These are phyloP conservation scores for Paraphoma chrysanthemicola DNA, from an alignment of 2,329 filamentous ascomycete genomes.

Conservation along the genomic window DNA sequence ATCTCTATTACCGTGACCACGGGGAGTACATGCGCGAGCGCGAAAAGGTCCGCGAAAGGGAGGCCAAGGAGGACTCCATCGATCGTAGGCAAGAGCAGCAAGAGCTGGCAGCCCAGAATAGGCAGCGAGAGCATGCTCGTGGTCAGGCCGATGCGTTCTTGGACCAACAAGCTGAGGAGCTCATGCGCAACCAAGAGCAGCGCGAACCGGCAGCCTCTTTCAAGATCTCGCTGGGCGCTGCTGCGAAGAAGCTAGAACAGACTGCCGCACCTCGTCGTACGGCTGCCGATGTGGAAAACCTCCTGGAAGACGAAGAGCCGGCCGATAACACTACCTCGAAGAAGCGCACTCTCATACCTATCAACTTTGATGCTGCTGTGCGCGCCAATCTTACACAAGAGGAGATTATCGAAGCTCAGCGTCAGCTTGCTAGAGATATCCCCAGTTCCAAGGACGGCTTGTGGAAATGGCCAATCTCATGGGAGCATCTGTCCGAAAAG, in stretches of 20 bases:
- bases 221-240: conserved; percentile 88
- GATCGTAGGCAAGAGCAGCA: conserved; percentile 81
- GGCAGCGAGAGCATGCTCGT: conserved; percentile 77
- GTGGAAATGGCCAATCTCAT: conserved; percentile 92
- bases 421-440: conserved; percentile 86
- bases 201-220: conserved; percentile 73
- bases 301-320: conserved; percentile 89
- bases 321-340: conserved; percentile 69
- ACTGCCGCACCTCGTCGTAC: conserved; percentile 71
- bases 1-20: conserved; percentile 87
- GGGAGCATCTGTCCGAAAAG: conserved; percentile 85
- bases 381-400: conserved; percentile 74
- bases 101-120: conserved; percentile 72
- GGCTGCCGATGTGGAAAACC: conserved; percentile 89
- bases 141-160: conserved; percentile 92
- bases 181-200: conserved; percentile 56
- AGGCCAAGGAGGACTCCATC: conserved; percentile 78
- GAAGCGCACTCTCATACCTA: conserved; percentile 70
- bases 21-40: conserved; percentile 86
- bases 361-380: conserved; percentile 54
- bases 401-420: conserved; percentile 81
- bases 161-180: conserved; percentile 80
- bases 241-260: conserved; percentile 74
- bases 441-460: conserved; percentile 84
- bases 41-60: conserved; percentile 73